Base-by-base conservation (phyloP, 306 rosid species). In the Neltuma alba region DNA sequence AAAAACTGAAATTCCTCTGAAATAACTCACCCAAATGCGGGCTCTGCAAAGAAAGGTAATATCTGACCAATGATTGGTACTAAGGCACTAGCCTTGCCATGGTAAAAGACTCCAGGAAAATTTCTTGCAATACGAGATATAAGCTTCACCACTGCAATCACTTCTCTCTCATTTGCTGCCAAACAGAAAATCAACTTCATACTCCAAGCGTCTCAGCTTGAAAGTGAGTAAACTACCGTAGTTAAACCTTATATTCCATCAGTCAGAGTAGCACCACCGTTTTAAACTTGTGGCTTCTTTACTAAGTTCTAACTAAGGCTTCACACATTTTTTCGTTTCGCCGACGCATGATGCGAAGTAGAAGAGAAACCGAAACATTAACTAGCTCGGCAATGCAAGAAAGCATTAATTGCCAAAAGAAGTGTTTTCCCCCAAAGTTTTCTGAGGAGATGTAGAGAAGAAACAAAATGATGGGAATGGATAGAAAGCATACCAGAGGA, bases 51-150 rank as follows among this genome's bases (percentile, higher is more conserved):
- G 86, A 95, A 95, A 13, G 99, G 97, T 65, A 95, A 74, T 20
- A 95, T 75, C 23, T 91, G 96, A 50, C 92, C 97, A 47, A 92
- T 20, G 64, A 88, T 69, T 0, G 98, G 99, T 40, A 90, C 67
- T 70, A 91, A 15, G 4, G 93, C 87, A 67, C 84, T 42, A 60
- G 98, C 78, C 76, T 83, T 78, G 65, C 97, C 97, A 67, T 85
- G 92, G 87, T 73, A 87, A 76, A 91, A 95, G 4, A 91, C 99
- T 10, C 92, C 96, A 18, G 97, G 97, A 78, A 91, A 91, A 62
- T 92, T 86, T 77, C 81, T 84, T 1, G 93, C 92, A 3, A 85
- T 80, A 79, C 85, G 89, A 55, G 96, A 85, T 64, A 92, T 83
- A 14, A 95, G 97, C 88, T 87, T 95, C 50, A 93, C 78, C 0